Conservation (phyloP, 805 yeast species). For the Nakazawaea ishiwadae region DNA sequence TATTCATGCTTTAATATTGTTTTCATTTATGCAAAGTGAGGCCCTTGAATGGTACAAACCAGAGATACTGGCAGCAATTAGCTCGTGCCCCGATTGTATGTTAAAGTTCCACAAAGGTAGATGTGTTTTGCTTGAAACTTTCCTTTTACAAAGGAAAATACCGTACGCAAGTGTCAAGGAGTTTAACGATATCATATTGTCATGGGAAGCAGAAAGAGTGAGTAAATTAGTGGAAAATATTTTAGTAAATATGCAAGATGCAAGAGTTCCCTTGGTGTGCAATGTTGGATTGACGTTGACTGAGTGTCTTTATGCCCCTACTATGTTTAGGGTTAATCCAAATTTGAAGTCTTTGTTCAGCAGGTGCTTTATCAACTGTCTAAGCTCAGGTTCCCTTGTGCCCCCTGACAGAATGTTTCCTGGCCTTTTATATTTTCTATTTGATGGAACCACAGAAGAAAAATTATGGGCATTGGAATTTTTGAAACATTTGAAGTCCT, state of each 20-base stretch:
- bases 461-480: constrained; percentile 42
- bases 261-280: not conserved
- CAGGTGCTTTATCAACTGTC: constrained; percentile 27
- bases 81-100: constrained; percentile 51
- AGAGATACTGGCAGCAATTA: constrained; percentile 33
- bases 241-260: not conserved
- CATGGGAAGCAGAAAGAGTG: constrained; percentile 24
- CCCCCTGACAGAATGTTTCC: constrained; percentile 29
- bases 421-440: constrained; percentile 48
- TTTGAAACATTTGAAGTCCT: too few species aligned
- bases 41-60: constrained; percentile 40
- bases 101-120: constrained; percentile 48
- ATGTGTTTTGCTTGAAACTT: constrained; percentile 44
- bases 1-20: constrained; percentile 50
- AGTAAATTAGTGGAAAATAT: constrained; percentile 8
- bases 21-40: constrained; percentile 52
- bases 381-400: constrained; percentile 15
- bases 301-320: constrained; percentile 51
- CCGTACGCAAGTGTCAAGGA: constrained; percentile 25
- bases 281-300: constrained; percentile 26
- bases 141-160: constrained; percentile 45
- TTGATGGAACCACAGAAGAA: constrained; percentile 46
- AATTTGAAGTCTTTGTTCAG: constrained; percentile 33
- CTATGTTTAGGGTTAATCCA: constrained; percentile 35
- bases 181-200: constrained; percentile 26